Conservation (phyloP, 1,284 basidiomycete genomes). For the Microbotryum scabiosae region DNA sequence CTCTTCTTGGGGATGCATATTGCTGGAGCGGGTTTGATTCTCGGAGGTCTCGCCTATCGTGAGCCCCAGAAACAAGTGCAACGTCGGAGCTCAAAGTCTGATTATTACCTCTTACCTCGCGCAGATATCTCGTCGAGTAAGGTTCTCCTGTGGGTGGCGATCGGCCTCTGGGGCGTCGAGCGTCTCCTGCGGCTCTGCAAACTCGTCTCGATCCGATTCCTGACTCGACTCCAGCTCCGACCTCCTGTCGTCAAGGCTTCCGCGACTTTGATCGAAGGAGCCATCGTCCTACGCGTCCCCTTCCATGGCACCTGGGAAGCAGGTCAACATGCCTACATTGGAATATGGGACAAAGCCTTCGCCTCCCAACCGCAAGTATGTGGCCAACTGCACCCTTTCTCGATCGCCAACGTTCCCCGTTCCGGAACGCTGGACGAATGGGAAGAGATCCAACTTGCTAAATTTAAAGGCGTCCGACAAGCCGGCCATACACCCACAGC, state of each 20-base stretch:
- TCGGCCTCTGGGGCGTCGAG: constrained; percentile 27
- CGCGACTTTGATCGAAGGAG: constrained; percentile 23
- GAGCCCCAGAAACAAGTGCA: background rate
- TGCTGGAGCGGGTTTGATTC: constrained; percentile 14
- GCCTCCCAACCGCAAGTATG: constrained; percentile 15
- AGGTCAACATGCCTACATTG: constrained; percentile 19
- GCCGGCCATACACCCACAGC: background rate
- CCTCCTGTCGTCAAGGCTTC: constrained; percentile 17
- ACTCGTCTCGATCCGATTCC: constrained; percentile 13
- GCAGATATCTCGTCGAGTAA: constrained; percentile 15
- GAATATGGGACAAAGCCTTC: constrained; percentile 14
- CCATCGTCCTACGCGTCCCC: constrained; percentile 22
- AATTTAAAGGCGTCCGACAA: constrained; percentile 1
- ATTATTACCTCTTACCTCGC: no score
- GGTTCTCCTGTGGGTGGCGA: constrained; percentile 21
- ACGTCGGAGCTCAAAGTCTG: no score
- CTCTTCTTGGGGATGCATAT: constrained; percentile 24
- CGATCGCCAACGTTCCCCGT: constrained; percentile 25
- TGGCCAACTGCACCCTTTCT: constrained; percentile 27
- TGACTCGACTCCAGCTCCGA: constrained; percentile 10
- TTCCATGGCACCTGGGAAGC: constrained; percentile 19
- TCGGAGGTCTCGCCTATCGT: constrained; percentile 24
- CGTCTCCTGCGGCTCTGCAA: constrained; percentile 12
- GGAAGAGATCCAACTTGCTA: background rate
- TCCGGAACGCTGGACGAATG: constrained; percentile 5